These are phyloP conservation scores for Yarrowia deformans DNA, from an alignment of 805 yeast genomes.

Conservation along the genomic window DNA sequence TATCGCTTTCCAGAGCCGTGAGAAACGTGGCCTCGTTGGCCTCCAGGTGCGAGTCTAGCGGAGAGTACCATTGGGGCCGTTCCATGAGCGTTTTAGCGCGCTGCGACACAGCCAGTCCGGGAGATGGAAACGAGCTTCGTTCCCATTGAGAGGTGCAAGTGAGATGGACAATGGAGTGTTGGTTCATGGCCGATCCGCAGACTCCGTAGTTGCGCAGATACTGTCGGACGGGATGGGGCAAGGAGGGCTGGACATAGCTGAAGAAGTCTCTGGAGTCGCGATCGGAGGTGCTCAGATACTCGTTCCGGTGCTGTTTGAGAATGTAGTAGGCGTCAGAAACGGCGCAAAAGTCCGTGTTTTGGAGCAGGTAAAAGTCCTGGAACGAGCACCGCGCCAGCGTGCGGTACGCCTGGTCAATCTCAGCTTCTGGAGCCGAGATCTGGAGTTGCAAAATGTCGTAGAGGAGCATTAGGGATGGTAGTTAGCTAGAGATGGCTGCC, in stretches of 20 bases:
- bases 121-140: constrained; percentile 4
- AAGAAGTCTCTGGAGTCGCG: constrained; percentile 24
- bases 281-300: constrained; percentile 13
- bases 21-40: constrained; percentile 18
- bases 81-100: constrained; percentile 25
- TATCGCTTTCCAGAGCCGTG: constrained; percentile 6
- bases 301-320: constrained; percentile 23
- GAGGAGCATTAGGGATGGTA: not conserved
- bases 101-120: constrained; percentile 10
- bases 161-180: constrained; percentile 23
- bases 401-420: constrained; percentile 34
- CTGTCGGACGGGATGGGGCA: constrained; percentile 20
- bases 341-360: constrained; percentile 23
- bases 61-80: constrained; percentile 20
- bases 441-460: constrained; percentile 30
- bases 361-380: constrained; percentile 14
- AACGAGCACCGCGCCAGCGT: constrained; percentile 17
- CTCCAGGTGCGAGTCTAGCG: not conserved
- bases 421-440: constrained; percentile 13
- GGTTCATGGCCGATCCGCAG: not conserved
- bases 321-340: constrained; percentile 30
- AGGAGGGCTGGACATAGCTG: constrained; percentile 17
- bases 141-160: constrained; percentile 30
- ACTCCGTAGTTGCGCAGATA: constrained; percentile 26
- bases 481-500: not conserved